Evolutionary conservation across 306 rosid genomes (phyloP).

Genomic region (Clitoria ternatea): DNA sequence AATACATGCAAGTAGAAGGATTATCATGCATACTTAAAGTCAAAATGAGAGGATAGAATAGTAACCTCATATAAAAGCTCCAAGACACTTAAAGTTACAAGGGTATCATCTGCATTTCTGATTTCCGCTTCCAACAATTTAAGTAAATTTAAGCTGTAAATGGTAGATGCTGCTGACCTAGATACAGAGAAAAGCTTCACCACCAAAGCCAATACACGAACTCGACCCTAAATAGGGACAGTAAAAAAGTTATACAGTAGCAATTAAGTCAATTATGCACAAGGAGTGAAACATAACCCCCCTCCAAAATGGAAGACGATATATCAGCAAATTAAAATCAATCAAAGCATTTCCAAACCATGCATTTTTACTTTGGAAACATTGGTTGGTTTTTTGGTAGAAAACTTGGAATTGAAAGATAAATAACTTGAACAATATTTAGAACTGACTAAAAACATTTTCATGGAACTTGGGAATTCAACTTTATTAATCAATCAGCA

Average conservation of each 20-base stretch:
- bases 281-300: neutral
- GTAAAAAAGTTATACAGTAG: constrained; percentile 4
- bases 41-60: constrained; percentile 1
- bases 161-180: constrained; percentile 54
- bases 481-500: too few relatives aligned
- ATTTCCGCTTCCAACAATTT: constrained; percentile 70
- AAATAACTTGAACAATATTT: too few relatives aligned
- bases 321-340: neutral
- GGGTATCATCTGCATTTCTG: constrained; percentile 63
- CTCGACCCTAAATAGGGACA: constrained; percentile 62
- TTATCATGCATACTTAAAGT: neutral
- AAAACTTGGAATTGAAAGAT: too few relatives aligned
- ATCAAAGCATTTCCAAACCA: neutral
- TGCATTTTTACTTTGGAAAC: neutral
- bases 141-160: constrained; percentile 65
- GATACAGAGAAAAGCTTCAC: constrained; percentile 89
- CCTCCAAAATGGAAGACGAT: neutral
- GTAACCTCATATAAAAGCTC: constrained; percentile 92
- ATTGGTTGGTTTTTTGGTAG: too few relatives aligned
- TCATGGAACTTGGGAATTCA: too few relatives aligned
- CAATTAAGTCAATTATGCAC: constrained; percentile 15
- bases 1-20: neutral
- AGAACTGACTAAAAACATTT: too few relatives aligned
- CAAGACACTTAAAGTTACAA: constrained; percentile 71
- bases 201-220: constrained; percentile 78